Conservation (phyloP, 352 stramenopile genomes). For the Globisporangium recalcitrans region DNA sequence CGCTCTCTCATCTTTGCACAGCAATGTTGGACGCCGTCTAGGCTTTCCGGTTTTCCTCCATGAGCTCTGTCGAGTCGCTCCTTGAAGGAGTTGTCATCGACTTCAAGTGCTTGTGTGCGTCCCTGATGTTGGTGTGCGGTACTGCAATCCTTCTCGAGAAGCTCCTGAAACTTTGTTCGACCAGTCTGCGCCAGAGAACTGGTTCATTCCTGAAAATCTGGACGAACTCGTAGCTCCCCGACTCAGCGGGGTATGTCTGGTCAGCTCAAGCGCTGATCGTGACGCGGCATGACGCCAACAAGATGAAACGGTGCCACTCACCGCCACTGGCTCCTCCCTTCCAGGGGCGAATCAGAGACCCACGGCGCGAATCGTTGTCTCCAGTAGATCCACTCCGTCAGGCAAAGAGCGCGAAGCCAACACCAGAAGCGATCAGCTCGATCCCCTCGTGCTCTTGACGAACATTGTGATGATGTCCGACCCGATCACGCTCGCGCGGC, state of each 20-base stretch:
- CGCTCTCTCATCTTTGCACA: conserved; percentile 2
- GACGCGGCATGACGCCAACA: neutral
- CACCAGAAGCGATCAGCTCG: neutral
- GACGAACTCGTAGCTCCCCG: neutral
- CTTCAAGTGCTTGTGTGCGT: conserved; percentile 1
- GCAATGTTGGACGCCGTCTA: conserved; percentile 7
- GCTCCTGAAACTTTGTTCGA: neutral
- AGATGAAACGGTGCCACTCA: neutral
- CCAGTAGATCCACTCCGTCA: neutral
- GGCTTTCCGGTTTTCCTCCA: neutral
- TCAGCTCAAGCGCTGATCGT: neutral
- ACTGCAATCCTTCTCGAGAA: neutral
- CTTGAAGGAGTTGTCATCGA: neutral
- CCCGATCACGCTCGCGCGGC: conserved; percentile 1
- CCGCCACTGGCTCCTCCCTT: neutral
- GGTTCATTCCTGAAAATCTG: neutral
- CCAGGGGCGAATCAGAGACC: neutral
- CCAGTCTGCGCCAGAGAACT: neutral
- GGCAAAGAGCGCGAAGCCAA: no score
- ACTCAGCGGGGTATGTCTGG: conserved; percentile 1
- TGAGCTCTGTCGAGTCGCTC: neutral
- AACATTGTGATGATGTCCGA: conserved; percentile 8
- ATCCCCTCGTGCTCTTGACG: neutral
- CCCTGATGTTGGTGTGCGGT: neutral
- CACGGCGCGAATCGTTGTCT: neutral